A percentile compares a stretch with the other conserved stretches of the same genome.
Conservation (phyloP, 306 rosid genomes). For the Abrus precatorius region DNA sequence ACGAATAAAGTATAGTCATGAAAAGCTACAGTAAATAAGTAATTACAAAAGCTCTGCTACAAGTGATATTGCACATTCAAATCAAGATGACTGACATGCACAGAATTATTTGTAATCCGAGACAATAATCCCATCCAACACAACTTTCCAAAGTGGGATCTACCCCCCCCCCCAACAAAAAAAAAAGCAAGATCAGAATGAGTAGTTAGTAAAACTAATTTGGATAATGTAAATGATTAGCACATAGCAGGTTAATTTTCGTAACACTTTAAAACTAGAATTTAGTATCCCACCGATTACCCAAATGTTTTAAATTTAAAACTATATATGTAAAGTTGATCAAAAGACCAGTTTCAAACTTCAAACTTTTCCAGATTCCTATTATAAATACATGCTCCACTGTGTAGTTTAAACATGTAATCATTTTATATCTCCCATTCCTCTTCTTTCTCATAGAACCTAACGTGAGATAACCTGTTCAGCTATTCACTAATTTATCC, state of each 20-base stretch:
- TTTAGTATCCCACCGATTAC: slow-evolving; percentile 1
- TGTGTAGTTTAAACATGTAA: too few relatives aligned
- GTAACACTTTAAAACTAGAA: neutral
- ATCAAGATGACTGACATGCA: slow-evolving; percentile 1
- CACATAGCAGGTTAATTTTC: slow-evolving; percentile 13
- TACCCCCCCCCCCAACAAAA: neutral
- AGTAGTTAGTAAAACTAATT: slow-evolving; percentile 6
- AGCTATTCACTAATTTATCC: too few relatives aligned
- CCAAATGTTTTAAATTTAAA: neutral
- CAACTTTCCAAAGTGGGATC: slow-evolving; percentile 18
- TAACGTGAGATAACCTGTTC: too few relatives aligned
- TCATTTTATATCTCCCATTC: too few relatives aligned
- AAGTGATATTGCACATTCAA: slow-evolving; percentile 28
- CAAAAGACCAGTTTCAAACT: neutral
- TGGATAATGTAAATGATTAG: slow-evolving; percentile 18
- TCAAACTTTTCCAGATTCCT: too few relatives aligned
- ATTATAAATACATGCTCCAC: too few relatives aligned
- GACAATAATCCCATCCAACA: neutral
- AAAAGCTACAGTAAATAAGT: slow-evolving; percentile 36
- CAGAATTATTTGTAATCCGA: neutral
- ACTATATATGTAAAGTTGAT: neutral
- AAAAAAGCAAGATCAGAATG: neutral
- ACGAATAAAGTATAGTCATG: slow-evolving; percentile 41
- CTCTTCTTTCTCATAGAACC: too few relatives aligned
- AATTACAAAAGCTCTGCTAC: slow-evolving; percentile 9